Evolutionary conservation across 257 asterid genomes (phyloP).

Genomic region (Przewalskia tangutica): DNA sequence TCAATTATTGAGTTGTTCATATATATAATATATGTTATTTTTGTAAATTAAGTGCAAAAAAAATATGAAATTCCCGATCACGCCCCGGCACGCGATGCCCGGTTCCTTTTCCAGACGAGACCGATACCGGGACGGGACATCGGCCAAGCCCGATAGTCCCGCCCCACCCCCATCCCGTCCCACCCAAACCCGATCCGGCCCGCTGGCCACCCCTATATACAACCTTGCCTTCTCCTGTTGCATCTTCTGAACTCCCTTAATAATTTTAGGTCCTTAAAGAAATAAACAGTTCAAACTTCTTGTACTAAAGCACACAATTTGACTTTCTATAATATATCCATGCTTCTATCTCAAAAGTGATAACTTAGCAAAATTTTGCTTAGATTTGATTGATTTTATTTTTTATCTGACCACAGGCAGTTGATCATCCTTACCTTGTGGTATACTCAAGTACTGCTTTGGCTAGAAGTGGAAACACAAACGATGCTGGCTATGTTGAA

Average conservation of each 20-base stretch:
- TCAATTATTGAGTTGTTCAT: no score
- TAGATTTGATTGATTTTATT: neutral
- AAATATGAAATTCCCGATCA: no score
- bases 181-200: no score
- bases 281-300: neutral
- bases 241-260: neutral
- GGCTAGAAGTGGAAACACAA: slow-evolving; percentile 42
- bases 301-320: neutral
- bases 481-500: slow-evolving; percentile 31
- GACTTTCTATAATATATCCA: neutral
- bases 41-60: no score
- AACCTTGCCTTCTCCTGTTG: neutral
- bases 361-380: neutral
- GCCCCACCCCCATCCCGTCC: no score
- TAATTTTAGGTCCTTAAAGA: neutral
- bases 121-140: no score
- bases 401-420: no score
- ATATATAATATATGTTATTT: no score
- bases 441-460: slow-evolving; percentile 61
- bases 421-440: slow-evolving; percentile 79
- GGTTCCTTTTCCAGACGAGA: no score
- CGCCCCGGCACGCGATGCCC: no score
- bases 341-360: neutral
- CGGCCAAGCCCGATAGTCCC: no score
- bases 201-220: neutral